Evolutionary conservation across 2,329 filamentous ascomycete species (phyloP).

Genomic region (Raffaelea albimanens): DNA sequence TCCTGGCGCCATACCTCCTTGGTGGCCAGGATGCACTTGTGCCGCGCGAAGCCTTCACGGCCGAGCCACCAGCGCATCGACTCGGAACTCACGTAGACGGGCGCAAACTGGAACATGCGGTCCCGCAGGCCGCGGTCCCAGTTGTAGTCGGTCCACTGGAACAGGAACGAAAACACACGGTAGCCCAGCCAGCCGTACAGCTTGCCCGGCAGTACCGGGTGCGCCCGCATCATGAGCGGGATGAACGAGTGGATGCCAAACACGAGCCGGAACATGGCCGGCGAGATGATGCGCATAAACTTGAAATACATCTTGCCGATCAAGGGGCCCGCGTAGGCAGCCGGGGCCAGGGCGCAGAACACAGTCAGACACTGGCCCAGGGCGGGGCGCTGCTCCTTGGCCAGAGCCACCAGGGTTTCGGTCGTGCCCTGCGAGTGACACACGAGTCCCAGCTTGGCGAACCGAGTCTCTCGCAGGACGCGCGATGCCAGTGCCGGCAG

Average conservation of each 20-base stretch:
- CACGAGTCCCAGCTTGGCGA: slow-evolving; percentile 71
- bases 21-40: slow-evolving; percentile 81
- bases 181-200: slow-evolving; percentile 80
- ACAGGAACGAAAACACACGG: slow-evolving; percentile 79
- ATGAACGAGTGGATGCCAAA: slow-evolving; percentile 94
- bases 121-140: slow-evolving; percentile 76
- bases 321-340: slow-evolving; percentile 78
- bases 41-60: slow-evolving; percentile 65
- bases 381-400: slow-evolving; percentile 82
- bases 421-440: slow-evolving; percentile 90
- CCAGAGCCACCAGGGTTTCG: slow-evolving; percentile 75
- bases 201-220: slow-evolving; percentile 50
- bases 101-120: slow-evolving; percentile 86
- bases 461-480: slow-evolving; percentile 73
- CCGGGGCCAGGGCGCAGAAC: slow-evolving; percentile 84
- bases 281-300: slow-evolving; percentile 76
- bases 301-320: slow-evolving; percentile 86
- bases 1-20: slow-evolving; percentile 57
- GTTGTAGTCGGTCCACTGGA: slow-evolving; percentile 73
- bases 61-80: slow-evolving; percentile 96
- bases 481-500: slow-evolving; percentile 71
- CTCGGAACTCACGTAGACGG: slow-evolving; percentile 82
- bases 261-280: slow-evolving; percentile 64
- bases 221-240: slow-evolving; percentile 84
- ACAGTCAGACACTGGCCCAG: slow-evolving; percentile 75